Evolutionary conservation across 805 yeast genomes (phyloP), one percentile per base, ranked within the genome.

Genomic region (Starmerella vaccinii): DNA sequence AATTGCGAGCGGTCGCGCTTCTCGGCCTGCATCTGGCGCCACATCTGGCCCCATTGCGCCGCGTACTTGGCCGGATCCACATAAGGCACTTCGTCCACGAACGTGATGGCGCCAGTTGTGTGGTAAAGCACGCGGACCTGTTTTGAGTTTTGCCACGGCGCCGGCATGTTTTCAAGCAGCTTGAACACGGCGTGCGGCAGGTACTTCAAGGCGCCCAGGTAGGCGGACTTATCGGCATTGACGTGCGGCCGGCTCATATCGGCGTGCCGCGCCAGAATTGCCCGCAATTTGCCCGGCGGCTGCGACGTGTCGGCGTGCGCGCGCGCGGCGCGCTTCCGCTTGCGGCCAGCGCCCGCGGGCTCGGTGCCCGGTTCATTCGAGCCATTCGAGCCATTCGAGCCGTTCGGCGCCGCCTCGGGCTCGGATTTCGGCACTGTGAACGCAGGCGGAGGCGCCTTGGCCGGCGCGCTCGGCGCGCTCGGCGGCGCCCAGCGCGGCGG

Each of bases 101-200:
- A 88, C 0, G 98, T 87, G 18, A 92, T 82, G 13, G 98, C 97
- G 23, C 98, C 98, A 0, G 92, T 79, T 19, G 76, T 75, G 62
- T 92, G 99, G 64, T 92, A 92, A 38, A 90, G 66, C 6, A 90
- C 97, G 51, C 76, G 79, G 21, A 92, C 97, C 40, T 84, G 94
- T 54, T 84, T 84, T 1, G 76, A 70, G 47, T 78, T 76, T 64
- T 92, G 97, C 99, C 99, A 92, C 0, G 99, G 99, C 63, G 88
- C 95, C 0, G 99, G 99, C 90, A 92, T 90, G 62, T 87, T 88
- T 61, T 92, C 98, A 35, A 92, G 63, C 35, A 92, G 73, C 65
- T 92, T 92, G 57, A 88, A 66, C 3, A 88, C 76, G 0, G 98
- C 96, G 68, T 90, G 97, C 0, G 99, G 99, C 81, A 94, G 76